Percentiles rank a stretch among this genome's conserved stretches.
Evolutionary conservation across 805 yeast genomes (phyloP).

Genomic region (Ogataea nonfermentans): DNA sequence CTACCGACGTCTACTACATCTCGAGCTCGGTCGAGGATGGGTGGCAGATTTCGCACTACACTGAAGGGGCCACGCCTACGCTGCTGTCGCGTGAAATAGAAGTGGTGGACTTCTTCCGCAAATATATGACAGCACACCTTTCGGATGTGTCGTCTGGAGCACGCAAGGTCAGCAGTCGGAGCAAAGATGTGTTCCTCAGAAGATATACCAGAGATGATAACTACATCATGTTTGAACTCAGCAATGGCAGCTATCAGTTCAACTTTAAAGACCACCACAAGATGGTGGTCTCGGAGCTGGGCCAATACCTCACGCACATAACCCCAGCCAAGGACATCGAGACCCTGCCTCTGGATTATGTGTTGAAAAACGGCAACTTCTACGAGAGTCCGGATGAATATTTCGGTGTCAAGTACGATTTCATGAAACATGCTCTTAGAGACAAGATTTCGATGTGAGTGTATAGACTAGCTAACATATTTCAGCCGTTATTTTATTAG

Average conservation of each 20-base stretch:
- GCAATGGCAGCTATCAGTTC: slow-evolving; percentile 90
- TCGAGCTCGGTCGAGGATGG: slow-evolving; percentile 48
- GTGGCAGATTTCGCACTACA: slow-evolving; percentile 52
- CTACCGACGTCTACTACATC: slow-evolving; percentile 65
- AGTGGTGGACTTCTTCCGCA: slow-evolving; percentile 83
- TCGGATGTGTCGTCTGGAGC: slow-evolving; percentile 72
- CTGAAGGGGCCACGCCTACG: slow-evolving; percentile 42
- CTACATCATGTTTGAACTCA: slow-evolving; percentile 88
- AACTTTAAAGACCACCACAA: slow-evolving; percentile 96
- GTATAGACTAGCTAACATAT: slow-evolving; percentile 7
- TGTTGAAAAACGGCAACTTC: slow-evolving; percentile 44
- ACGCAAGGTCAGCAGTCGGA: slow-evolving; percentile 38
- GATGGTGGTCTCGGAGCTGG: slow-evolving; percentile 73
- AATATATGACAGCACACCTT: slow-evolving; percentile 88
- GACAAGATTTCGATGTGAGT: slow-evolving; percentile 30
- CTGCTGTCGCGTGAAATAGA: slow-evolving; percentile 68
- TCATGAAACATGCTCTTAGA: slow-evolving; percentile 67
- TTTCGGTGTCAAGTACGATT: slow-evolving; percentile 47
- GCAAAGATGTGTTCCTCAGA: slow-evolving; percentile 73
- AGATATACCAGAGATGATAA: slow-evolving; percentile 77
- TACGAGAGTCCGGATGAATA: slow-evolving; percentile 43
- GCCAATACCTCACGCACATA: slow-evolving; percentile 74
- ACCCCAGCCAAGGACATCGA: slow-evolving; percentile 73
- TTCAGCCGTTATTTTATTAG: slow-evolving; percentile 5
- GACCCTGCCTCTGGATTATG: slow-evolving; percentile 55